Evolutionary conservation across 2,329 filamentous ascomycete species (phyloP).

Genomic region (Fulvia fulva): DNA sequence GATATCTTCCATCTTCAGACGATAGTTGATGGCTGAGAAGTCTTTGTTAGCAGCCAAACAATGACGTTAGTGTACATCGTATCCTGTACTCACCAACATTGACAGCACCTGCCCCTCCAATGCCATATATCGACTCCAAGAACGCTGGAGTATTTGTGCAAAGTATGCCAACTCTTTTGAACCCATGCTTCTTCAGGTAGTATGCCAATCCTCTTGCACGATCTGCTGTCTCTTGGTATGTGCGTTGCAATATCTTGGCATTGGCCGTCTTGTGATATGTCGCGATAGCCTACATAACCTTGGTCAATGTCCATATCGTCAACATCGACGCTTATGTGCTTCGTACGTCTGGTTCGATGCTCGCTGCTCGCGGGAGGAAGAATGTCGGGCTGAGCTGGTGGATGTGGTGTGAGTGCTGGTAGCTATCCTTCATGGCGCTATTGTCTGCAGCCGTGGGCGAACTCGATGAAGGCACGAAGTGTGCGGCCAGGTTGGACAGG

Average conservation of each 20-base stretch:
- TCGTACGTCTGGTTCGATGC: slow-evolving; percentile 71
- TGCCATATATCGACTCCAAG: slow-evolving; percentile 82
- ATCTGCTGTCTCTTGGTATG: slow-evolving; percentile 78
- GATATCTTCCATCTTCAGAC: slow-evolving; percentile 79
- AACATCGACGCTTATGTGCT: background rate
- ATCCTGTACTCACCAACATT: slow-evolving; percentile 55
- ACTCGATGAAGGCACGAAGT: slow-evolving; percentile 36
- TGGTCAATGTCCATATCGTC: background rate
- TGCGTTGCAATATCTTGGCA: slow-evolving; percentile 66
- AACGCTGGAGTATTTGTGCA: slow-evolving; percentile 93
- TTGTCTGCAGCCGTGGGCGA: slow-evolving; percentile 25
- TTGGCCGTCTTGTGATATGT: slow-evolving; percentile 37
- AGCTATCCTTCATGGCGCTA: slow-evolving; percentile 21
- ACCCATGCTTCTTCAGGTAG: slow-evolving; percentile 70
- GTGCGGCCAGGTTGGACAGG: slow-evolving; percentile 52
- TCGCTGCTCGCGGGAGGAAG: slow-evolving; percentile 80
- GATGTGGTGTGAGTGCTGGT: slow-evolving; percentile 53
- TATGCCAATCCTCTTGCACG: slow-evolving; percentile 85
- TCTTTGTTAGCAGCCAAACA: background rate
- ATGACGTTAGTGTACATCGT: background rate
- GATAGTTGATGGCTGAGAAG: slow-evolving; percentile 59
- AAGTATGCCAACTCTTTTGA: slow-evolving; percentile 77
- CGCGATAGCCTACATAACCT: slow-evolving; percentile 14
- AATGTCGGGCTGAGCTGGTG: slow-evolving; percentile 84
- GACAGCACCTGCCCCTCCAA: slow-evolving; percentile 74